These are phyloP conservation scores for Debaryomycetaceae sp. DNA, from an alignment of 1,139 yeast species.

Conservation along the genomic window DNA sequence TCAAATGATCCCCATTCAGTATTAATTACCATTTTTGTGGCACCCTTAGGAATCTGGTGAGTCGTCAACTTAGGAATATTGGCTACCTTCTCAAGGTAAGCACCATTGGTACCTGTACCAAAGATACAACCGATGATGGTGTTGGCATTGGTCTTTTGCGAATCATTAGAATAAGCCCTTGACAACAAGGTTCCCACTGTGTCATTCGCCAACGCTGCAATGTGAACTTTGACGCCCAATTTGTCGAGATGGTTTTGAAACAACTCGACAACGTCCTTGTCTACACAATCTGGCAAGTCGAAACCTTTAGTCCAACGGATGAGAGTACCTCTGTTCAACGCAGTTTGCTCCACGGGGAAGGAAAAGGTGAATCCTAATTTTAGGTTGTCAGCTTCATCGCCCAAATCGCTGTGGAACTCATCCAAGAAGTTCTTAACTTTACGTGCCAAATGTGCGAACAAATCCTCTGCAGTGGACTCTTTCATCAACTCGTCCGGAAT, in stretches of 20 bases:
- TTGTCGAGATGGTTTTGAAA: slow-evolving; percentile 66
- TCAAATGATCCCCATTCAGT: slow-evolving; percentile 99
- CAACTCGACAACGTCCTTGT: slow-evolving; percentile 69
- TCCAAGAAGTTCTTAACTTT: slow-evolving; percentile 60
- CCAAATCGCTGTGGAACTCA: slow-evolving; percentile 53
- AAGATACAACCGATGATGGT: slow-evolving; percentile 85
- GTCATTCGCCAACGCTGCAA: slow-evolving; percentile 89
- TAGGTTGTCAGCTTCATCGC: slow-evolving; percentile 27
- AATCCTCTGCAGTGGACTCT: slow-evolving; percentile 47
- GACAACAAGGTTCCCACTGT: slow-evolving; percentile 91
- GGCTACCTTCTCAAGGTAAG: slow-evolving; percentile 72
- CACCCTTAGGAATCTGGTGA: slow-evolving; percentile 39
- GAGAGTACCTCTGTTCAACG: slow-evolving; percentile 69
- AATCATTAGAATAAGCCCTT: slow-evolving; percentile 71
- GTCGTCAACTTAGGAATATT: slow-evolving; percentile 64
- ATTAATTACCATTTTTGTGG: slow-evolving; percentile 79
- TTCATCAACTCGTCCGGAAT: slow-evolving; percentile 71
- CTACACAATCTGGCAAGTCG: slow-evolving; percentile 78
- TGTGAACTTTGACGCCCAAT: slow-evolving; percentile 58
- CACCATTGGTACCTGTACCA: slow-evolving; percentile 97
- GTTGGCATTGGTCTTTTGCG: slow-evolving; percentile 53
- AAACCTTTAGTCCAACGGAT: slow-evolving; percentile 96
- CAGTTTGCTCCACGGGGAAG: slow-evolving; percentile 85
- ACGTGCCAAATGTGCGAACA: slow-evolving; percentile 71
- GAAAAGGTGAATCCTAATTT: slow-evolving; percentile 90